Conservation (phyloP, 73 alveolate genomes). For the Paramecium pentaurelia region DNA sequence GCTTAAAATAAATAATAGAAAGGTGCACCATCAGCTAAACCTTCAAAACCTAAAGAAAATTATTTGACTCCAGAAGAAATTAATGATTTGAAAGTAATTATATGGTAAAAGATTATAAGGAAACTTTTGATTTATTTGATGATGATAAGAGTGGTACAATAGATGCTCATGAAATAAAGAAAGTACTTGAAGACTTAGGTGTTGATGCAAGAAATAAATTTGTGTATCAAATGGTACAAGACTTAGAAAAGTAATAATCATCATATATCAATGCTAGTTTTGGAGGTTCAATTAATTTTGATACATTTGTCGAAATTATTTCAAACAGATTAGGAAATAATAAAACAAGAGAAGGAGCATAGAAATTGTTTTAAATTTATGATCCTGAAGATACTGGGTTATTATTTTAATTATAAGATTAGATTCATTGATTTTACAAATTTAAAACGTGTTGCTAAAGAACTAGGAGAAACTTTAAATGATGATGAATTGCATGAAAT, state of each 20-base stretch:
- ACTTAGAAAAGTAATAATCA: slow-evolving; percentile 52
- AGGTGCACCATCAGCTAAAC: background rate
- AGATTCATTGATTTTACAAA: slow-evolving; percentile 41
- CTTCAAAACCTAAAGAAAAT: background rate
- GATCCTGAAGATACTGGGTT: slow-evolving; percentile 61
- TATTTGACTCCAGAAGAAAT: slow-evolving; percentile 19
- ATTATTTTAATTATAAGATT: background rate
- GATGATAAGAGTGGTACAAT: slow-evolving; percentile 74
- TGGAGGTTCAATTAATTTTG: slow-evolving; percentile 71
- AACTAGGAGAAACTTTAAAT: slow-evolving; percentile 38
- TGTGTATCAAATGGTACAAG: slow-evolving; percentile 65
- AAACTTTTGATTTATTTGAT: slow-evolving; percentile 80
- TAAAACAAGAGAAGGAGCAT: slow-evolving; percentile 69
- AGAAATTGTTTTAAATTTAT: slow-evolving; percentile 58
- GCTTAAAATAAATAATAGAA: background rate
- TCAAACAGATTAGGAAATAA: slow-evolving; percentile 69
- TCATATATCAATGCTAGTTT: background rate
- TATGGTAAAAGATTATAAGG: slow-evolving; percentile 36
- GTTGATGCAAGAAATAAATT: slow-evolving; percentile 72
- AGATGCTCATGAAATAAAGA: slow-evolving; percentile 74
- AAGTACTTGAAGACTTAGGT: slow-evolving; percentile 78
- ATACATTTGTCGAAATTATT: slow-evolving; percentile 69
- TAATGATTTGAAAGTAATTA: slow-evolving; percentile 15
- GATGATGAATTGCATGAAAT: slow-evolving; percentile 45
- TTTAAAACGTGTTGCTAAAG: slow-evolving; percentile 39